A percentile compares a stretch with the other conserved stretches of the same genome.
Evolutionary conservation across 2,329 filamentous ascomycete genomes (phyloP).

Genomic region (Colletotrichum zoysiae): DNA sequence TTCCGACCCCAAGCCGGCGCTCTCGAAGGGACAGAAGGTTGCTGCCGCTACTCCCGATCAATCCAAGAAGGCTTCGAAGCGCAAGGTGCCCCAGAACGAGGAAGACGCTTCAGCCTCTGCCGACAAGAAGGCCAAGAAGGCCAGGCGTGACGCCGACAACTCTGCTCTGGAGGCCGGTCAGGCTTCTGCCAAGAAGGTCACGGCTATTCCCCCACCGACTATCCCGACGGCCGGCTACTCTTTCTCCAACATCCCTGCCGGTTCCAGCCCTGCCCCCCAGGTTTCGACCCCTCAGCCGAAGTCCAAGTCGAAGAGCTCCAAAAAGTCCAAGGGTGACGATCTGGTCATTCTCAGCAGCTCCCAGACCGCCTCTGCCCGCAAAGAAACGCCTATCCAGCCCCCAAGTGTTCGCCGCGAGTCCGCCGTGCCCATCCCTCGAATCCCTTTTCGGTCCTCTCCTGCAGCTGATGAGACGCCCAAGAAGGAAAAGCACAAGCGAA

Average conservation of each 20-base stretch:
- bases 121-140: constrained; percentile 56
- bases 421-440: constrained; percentile 25
- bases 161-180: constrained; percentile 20
- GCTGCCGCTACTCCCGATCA: constrained; percentile 24
- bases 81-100: constrained; percentile 51
- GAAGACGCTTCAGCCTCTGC: constrained; percentile 50
- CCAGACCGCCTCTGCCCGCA: constrained; percentile 39
- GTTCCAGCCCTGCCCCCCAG: constrained; percentile 44
- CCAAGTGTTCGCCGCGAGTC: constrained; percentile 32
- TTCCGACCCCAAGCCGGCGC: constrained; percentile 20
- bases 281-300: constrained; percentile 45
- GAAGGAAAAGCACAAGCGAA: constrained; percentile 45
- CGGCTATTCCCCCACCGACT: constrained; percentile 50
- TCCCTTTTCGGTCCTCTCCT: constrained; percentile 17
- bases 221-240: constrained; percentile 46
- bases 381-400: constrained; percentile 48
- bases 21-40: constrained; percentile 10
- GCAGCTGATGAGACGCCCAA: constrained; percentile 39
- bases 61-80: constrained; percentile 41
- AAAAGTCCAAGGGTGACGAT: constrained; percentile 48
- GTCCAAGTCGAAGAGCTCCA: constrained; percentile 46
- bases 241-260: constrained; percentile 40
- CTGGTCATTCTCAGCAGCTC: constrained; percentile 39
- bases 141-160: constrained; percentile 47
- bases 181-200: constrained; percentile 48